phyloP scores from a whole-genome alignment of 2,329 filamentous ascomycete species.

The Exserohilum turcica region DNA sequence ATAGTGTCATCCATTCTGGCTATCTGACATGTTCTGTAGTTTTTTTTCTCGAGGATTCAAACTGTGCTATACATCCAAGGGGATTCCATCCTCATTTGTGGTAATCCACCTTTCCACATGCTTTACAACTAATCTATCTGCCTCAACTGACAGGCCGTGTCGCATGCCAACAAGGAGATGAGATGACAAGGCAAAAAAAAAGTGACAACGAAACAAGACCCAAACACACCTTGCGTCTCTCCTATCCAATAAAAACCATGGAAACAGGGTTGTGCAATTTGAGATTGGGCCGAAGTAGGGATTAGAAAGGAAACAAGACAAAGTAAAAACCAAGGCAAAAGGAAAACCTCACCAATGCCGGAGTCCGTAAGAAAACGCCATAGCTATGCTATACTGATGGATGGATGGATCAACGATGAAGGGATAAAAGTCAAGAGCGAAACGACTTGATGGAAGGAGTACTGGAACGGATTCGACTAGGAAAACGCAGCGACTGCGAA shows the following conservation, averaged over 20 bases:
- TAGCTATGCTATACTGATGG: slow-evolving; percentile 8
- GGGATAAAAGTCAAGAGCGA: slow-evolving; percentile 3
- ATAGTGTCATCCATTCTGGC: no score
- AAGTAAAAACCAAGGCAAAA: not conserved
- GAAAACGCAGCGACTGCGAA: slow-evolving; percentile 14
- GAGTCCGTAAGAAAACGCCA: slow-evolving; percentile 5
- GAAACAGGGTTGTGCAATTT: not conserved
- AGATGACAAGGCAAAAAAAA: not conserved
- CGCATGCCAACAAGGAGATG: not conserved
- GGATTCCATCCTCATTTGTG: not conserved
- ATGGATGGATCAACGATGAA: no score
- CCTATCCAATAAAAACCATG: not conserved
- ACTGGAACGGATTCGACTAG: slow-evolving; percentile 12
- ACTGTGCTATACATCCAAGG: no score
- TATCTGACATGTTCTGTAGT: not conserved
- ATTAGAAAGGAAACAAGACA: slow-evolving; percentile 3
- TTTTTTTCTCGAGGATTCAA: no score
- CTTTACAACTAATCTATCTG: slow-evolving; percentile 1
- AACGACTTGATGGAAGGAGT: slow-evolving; percentile 10
- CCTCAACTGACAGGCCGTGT: not conserved
- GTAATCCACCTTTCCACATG: not conserved
- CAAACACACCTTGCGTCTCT: not conserved
- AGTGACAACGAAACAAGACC: not conserved
- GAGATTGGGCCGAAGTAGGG: not conserved
- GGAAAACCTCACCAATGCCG: slow-evolving; percentile 1